Evolutionary conservation across 331 rosid genomes (phyloP), one percentile per base, ranked within the genome.

Genomic region (Dryas integrifolia): DNA sequence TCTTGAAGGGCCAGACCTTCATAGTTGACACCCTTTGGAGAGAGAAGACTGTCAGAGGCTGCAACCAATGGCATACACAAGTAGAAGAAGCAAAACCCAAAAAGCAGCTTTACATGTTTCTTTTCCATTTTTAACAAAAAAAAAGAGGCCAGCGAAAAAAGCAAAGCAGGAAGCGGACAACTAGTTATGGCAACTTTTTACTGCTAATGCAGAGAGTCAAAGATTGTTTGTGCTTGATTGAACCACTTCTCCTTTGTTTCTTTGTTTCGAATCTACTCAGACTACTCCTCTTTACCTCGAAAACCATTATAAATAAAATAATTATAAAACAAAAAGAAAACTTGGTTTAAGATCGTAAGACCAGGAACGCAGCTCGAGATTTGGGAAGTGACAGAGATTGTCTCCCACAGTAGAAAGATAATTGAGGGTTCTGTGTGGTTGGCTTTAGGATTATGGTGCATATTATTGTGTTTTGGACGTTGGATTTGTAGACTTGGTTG

Each of bases 11-110:
- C 50, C 67, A 79, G 52, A 95, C 99, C 99, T 87, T 92, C 99
- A 78, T 69, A 89, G 88, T 92, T 89, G 69, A 92, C 97, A 59
- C 99, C 99, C 87, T 95, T 95, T 38, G 98, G 99, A 66, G 99
- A 95, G 70, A 95, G 92, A 72, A 85, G 90, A 61, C 85, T 88
- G 70, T 85, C 87, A 45, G 86, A 78, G 58, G 85, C 89, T 18
- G 59, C 78, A 51, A 66, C 83, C 58, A 76, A 49, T 40, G 73
- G 41, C 49, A 69, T 18, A 87, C 77, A 81, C 60, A 85, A 46
- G 78, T 52, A 76, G 72, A 80, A 7, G 71, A 85, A 72, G 86
- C 78, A 16, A 57, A 86, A 40, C 67, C 76, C 78, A 58, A 79
- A 49, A 66, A 59, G 55, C 58, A 80, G 38, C 79, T 77, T 87